Percentiles rank a stretch among this genome's conserved stretches.
Evolutionary conservation across 2,329 filamentous ascomycete genomes (phyloP).

Genomic region (Fusarium metavorans): DNA sequence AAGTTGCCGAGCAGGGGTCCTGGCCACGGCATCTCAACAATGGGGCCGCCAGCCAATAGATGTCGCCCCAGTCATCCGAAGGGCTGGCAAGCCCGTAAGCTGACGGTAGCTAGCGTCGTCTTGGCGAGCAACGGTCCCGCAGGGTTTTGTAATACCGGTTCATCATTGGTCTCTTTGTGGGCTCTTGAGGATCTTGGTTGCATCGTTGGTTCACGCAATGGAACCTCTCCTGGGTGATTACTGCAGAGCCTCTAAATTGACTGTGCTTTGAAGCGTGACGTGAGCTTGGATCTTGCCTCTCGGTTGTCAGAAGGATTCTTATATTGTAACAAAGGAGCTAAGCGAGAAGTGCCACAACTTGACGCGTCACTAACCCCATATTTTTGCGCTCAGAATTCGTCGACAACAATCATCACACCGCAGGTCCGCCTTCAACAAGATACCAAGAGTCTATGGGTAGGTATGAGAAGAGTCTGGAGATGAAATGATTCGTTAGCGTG

Average conservation of each 20-base stretch:
- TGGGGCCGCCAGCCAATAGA: neutral
- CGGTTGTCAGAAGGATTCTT: neutral
- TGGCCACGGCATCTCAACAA: neutral
- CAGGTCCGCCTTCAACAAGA: neutral
- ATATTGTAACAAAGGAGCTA: neutral
- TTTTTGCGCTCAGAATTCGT: neutral
- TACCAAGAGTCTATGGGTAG: neutral
- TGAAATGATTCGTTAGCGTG: too few species aligned
- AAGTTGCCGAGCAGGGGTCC: neutral
- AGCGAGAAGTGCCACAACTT: neutral
- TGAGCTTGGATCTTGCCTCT: neutral
- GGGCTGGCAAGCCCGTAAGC: neutral
- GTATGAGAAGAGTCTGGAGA: neutral
- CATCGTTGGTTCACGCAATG: neutral
- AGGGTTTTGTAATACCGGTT: neutral
- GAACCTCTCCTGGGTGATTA: neutral
- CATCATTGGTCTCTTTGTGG: neutral
- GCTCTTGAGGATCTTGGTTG: neutral
- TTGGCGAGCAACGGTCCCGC: neutral
- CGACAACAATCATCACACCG: neutral
- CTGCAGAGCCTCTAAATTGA: neutral
- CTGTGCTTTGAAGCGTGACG: neutral
- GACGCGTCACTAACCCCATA: neutral
- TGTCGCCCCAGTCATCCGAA: neutral
- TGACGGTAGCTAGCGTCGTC: neutral